Evolutionary conservation across 2,329 filamentous ascomycete species (phyloP), one percentile per base, ranked within the genome.

Genomic region (Fonsecaea erecta): DNA sequence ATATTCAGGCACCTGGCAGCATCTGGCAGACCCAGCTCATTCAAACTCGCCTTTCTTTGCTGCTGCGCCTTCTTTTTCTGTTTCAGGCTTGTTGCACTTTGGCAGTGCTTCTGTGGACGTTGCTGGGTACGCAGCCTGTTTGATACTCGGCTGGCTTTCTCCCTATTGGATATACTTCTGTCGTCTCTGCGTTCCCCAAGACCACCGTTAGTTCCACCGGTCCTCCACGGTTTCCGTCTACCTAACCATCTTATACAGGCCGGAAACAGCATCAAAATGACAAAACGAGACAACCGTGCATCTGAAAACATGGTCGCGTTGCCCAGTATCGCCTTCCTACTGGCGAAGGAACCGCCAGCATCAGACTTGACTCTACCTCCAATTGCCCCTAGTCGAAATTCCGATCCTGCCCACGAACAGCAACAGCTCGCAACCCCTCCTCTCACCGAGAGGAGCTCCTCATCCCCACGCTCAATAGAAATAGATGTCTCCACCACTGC

Each of bases 301-400:
- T 58, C 55, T 11, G 16, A 43, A 8, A 40, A 26, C 18, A 32
- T 8, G 35, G 52, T 14, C 5, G 18, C 26, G 11, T 34, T 67
- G 21, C 64, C 64, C 53, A 43, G 35, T 11, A 62, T 68, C 37
- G 46, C 62, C 18, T 59, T 65, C 9, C 7, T 68, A 16, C 54
- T 68, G 11, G 55, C 32, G 3, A 52, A 18, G 30, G 48, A 24
- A 24, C 28, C 34, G 14, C 7, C 54, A 37, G 11, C 24, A 18
- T 51, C 32, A n/a, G 11, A 51, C 24, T 43, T 51, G 32, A 5
- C 32, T 34, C 32, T 12, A 11, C 32, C 32, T 34, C 32, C 32
- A 30, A 3, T 16, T 40, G 37, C 16, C 37, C 18, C 16, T 9
- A 26, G 24, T 3, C 48, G 12, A 34, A 54, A 16, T 28, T 35